phyloP scores from a whole-genome alignment of 305 asterid genomes.

The Solanum hybrid region DNA sequence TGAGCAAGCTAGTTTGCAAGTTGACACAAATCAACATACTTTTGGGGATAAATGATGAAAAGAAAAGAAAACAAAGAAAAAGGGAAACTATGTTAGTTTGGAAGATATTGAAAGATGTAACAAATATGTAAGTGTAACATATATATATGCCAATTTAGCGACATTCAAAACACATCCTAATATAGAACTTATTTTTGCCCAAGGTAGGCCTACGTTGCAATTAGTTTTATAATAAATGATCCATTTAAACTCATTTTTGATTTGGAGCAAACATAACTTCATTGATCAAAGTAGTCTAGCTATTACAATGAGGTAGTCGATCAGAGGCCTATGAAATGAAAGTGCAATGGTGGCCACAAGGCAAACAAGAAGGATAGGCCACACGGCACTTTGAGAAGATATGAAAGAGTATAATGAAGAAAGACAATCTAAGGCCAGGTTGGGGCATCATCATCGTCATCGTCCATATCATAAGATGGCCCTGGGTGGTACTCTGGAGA shows the following conservation, averaged over 20 bases:
- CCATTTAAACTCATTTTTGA: background rate
- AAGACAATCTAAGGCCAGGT: background rate
- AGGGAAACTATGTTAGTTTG: background rate
- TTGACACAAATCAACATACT: background rate
- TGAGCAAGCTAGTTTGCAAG: background rate
- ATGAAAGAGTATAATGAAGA: background rate
- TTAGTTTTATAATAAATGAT: background rate
- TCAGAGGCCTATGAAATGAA: background rate
- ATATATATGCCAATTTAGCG: background rate
- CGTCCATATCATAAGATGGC: background rate
- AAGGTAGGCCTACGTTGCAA: background rate
- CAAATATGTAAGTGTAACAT: background rate
- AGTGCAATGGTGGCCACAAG: background rate
- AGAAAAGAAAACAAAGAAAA: background rate
- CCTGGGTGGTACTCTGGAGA: background rate
- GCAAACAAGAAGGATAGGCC: background rate
- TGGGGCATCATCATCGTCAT: background rate
- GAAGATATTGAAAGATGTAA: background rate
- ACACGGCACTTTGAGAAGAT: background rate
- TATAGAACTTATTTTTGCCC: too few species aligned
- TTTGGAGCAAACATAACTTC: background rate
- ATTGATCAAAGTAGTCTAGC: background rate
- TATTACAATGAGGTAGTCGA: background rate
- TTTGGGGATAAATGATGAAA: background rate
- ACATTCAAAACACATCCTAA: background rate